These are phyloP conservation scores for Metarhizium guizhouense DNA, from an alignment of 2,329 filamentous ascomycete species.

Conservation along the genomic window DNA sequence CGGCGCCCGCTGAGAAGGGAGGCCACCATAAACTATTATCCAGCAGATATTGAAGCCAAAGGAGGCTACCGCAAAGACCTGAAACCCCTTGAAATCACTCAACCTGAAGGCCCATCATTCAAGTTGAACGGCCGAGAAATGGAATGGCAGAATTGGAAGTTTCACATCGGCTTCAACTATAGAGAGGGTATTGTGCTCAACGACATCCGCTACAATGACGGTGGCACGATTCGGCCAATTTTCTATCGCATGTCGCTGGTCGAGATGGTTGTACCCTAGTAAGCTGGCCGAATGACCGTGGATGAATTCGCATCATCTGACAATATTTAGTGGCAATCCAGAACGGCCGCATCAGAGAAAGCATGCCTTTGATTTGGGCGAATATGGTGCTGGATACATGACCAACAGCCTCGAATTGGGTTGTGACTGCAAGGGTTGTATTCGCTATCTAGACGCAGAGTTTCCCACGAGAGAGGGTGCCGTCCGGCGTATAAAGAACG, in stretches of 20 bases:
- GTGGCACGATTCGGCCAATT: slow-evolving; percentile 63
- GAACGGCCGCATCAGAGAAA: slow-evolving; percentile 74
- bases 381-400: slow-evolving; percentile 78
- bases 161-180: slow-evolving; percentile 74
- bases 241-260: slow-evolving; percentile 86
- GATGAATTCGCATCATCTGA: neutral
- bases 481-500: slow-evolving; percentile 80
- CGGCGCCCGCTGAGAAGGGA: slow-evolving; percentile 66
- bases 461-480: slow-evolving; percentile 72
- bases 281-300: slow-evolving; percentile 13
- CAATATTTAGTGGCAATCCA: slow-evolving; percentile 51
- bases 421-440: slow-evolving; percentile 82
- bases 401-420: slow-evolving; percentile 68
- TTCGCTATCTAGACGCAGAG: slow-evolving; percentile 83
- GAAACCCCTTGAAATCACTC: slow-evolving; percentile 81
- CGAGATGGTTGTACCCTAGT: slow-evolving; percentile 89
- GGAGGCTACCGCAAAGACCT: slow-evolving; percentile 71
- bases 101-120: slow-evolving; percentile 85
- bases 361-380: slow-evolving; percentile 72
- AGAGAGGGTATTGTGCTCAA: slow-evolving; percentile 60
- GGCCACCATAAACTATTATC: slow-evolving; percentile 70
- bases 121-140: slow-evolving; percentile 63
- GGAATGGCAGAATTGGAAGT: slow-evolving; percentile 87
- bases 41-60: slow-evolving; percentile 59
- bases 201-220: slow-evolving; percentile 85